phyloP scores from a whole-genome alignment of 371 early-diverging fungal genomes.

The Haplosporangium sp. region DNA sequence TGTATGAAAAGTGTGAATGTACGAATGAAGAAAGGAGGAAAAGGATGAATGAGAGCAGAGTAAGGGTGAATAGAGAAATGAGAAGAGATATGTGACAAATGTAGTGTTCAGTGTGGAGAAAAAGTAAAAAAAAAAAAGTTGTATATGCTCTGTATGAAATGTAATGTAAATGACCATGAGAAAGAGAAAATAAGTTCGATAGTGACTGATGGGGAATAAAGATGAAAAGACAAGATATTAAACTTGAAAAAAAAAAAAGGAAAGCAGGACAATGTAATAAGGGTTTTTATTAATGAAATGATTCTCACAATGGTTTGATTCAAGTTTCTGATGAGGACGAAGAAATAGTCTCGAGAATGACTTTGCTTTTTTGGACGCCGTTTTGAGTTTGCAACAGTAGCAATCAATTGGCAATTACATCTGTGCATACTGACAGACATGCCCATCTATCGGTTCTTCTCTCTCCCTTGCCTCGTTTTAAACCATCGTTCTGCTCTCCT shows the following conservation, averaged over 20 bases:
- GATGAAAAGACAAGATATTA: no score
- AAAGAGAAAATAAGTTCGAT: no score
- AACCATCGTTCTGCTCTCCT: neutral
- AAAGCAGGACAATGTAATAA: no score
- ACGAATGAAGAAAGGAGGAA: neutral
- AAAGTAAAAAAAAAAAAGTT: neutral
- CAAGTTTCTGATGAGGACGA: neutral
- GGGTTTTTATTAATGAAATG: neutral
- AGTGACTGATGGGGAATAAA: no score
- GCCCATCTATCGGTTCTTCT: neutral
- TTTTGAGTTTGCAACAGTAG: neutral
- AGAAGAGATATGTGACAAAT: neutral
- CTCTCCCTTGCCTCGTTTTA: neutral
- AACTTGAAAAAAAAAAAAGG: no score
- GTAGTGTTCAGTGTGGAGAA: conserved; percentile 5
- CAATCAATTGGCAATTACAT: neutral
- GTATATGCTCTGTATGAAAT: neutral
- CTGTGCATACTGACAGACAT: neutral
- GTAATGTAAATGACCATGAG: neutral
- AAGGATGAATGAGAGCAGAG: neutral
- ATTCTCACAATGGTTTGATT: neutral
- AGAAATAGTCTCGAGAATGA: neutral
- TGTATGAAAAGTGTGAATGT: neutral
- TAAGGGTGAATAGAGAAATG: conserved; percentile 3
- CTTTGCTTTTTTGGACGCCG: neutral